A percentile compares a stretch with the other conserved stretches of the same genome.
phyloP scores from a whole-genome alignment of 495 filamentous ascomycete genomes.

The Aspergillus affinis region DNA sequence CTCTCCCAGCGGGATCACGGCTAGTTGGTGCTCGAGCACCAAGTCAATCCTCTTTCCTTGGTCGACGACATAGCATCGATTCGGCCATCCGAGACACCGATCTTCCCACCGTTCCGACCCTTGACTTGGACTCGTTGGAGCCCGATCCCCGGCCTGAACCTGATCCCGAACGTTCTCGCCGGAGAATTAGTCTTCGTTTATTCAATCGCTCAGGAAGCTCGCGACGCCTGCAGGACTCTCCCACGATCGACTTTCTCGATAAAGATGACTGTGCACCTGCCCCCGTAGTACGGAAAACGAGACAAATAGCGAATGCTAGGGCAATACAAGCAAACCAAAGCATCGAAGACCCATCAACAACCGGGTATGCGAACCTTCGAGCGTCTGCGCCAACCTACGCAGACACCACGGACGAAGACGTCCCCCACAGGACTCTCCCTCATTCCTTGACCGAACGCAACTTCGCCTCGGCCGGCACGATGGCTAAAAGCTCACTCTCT shows the following conservation, averaged over 20 bases:
- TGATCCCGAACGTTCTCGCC: conserved; percentile 30
- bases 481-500: conserved; percentile 29
- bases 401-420: conserved; percentile 5
- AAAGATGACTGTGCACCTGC: conserved; percentile 38
- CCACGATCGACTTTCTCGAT: conserved; percentile 26
- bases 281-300: conserved; percentile 36
- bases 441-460: conserved; percentile 33
- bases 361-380: conserved; percentile 9
- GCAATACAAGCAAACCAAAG: conserved; percentile 18
- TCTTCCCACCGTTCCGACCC: conserved; percentile 31
- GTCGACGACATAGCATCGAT: conserved; percentile 31
- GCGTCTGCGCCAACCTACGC: conserved; percentile 18
- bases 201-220: conserved; percentile 30
- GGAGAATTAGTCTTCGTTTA: conserved; percentile 40
- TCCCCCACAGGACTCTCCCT: conserved; percentile 18
- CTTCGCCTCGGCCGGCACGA: conserved; percentile 22
- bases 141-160: conserved; percentile 19
- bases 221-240: conserved; percentile 30
- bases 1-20: conserved; percentile 16
- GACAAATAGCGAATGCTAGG: conserved; percentile 5
- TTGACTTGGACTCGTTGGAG: conserved; percentile 28
- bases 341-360: conserved; percentile 17
- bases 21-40: conserved; percentile 21
- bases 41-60: conserved; percentile 28
- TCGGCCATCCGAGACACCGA: conserved; percentile 29